Percentiles rank a stretch among this genome's conserved stretches.
Evolutionary conservation across 1,284 basidiomycete species (phyloP).

Genomic region (Bjerkandera adusta): DNA sequence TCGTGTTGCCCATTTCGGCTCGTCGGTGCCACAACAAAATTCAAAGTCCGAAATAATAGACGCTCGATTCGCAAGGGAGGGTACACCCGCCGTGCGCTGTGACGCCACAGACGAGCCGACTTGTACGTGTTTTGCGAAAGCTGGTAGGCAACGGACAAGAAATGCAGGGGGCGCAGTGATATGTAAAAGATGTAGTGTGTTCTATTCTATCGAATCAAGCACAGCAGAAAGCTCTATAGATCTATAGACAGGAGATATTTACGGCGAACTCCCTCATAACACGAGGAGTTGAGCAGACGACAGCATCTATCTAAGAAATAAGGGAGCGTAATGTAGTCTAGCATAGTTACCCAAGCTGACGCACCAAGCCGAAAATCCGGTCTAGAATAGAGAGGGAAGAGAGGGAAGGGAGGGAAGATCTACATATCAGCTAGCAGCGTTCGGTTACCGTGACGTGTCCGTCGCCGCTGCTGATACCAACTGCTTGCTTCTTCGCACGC

Average conservation of each 20-base stretch:
- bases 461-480: too few relatives aligned
- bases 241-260: conserved; percentile 66
- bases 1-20: too few relatives aligned
- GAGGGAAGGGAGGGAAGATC: too few relatives aligned
- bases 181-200: conserved; percentile 80
- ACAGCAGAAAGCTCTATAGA: conserved; percentile 35
- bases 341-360: neutral
- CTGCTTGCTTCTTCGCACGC: too few relatives aligned
- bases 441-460: too few relatives aligned
- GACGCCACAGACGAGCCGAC: conserved; percentile 80
- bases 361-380: too few relatives aligned
- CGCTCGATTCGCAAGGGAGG: too few relatives aligned
- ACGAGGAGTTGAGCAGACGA: conserved; percentile 78
- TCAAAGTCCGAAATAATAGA: too few relatives aligned
- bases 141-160: conserved; percentile 83
- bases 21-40: too few relatives aligned
- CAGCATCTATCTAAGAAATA: too few relatives aligned
- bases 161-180: conserved; percentile 85
- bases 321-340: conserved; percentile 15
- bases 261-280: conserved; percentile 77
- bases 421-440: too few relatives aligned
- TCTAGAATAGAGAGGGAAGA: too few relatives aligned
- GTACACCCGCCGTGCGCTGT: conserved; percentile 71
- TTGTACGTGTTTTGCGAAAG: conserved; percentile 86
- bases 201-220: conserved; percentile 3